Evolutionary conservation across 139 green algal genomes (phyloP).

Genomic region (Chlorella sp.): DNA sequence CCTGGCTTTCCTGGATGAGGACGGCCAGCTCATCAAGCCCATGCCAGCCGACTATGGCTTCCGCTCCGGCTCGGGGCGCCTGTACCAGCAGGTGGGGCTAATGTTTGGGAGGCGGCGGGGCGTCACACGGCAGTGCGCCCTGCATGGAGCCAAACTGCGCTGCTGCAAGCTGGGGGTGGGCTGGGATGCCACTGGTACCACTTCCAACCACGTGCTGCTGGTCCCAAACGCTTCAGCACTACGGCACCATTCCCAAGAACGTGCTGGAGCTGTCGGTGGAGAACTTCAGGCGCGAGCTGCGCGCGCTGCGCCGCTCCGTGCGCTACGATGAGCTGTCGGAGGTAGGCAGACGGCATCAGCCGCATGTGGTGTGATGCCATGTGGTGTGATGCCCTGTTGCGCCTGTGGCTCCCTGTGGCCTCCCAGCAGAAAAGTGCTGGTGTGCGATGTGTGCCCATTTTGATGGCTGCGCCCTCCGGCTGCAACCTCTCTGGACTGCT

Average conservation of each 20-base stretch:
- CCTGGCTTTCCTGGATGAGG: constrained; percentile 34
- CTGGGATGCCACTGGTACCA: too few species aligned
- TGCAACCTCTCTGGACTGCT: background rate
- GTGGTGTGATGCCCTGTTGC: too few species aligned
- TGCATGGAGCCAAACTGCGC: too few species aligned
- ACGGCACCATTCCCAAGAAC: constrained; percentile 80
- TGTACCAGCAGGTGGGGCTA: constrained; percentile 77
- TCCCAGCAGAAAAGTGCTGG: too few species aligned
- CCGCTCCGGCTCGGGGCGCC: constrained; percentile 74
- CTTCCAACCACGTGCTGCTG: too few species aligned
- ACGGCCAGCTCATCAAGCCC: constrained; percentile 43
- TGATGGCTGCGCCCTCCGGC: background rate
- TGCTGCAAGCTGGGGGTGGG: too few species aligned
- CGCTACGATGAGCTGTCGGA: constrained; percentile 72
- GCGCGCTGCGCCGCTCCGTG: constrained; percentile 67
- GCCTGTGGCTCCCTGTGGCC: too few species aligned
- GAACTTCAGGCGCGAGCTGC: constrained; percentile 83
- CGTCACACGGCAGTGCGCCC: too few species aligned
- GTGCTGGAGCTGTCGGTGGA: constrained; percentile 67
- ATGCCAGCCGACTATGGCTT: constrained; percentile 92
- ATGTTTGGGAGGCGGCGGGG: too few species aligned
- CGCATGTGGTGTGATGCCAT: too few species aligned
- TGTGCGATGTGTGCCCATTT: too few species aligned
- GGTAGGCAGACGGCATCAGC: too few species aligned
- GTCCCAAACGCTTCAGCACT: constrained; percentile 42